Evolutionary conservation across 2,329 filamentous ascomycete species (phyloP).

Genomic region (Aschersonia sp.): DNA sequence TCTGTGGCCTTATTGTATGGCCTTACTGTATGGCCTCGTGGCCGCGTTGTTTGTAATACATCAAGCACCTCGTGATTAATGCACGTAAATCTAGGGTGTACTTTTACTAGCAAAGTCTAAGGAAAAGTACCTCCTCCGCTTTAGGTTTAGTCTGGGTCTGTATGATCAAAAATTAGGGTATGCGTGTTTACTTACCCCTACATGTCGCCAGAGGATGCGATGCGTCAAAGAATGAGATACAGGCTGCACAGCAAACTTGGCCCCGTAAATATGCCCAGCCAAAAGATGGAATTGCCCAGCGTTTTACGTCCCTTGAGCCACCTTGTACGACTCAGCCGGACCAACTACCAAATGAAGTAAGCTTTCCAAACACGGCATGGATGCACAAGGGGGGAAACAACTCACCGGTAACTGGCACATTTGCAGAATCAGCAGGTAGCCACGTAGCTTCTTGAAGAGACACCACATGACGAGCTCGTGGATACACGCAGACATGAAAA

Average conservation of each 20-base stretch:
- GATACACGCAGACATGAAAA: conserved; percentile 54
- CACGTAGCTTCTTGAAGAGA: conserved; percentile 62
- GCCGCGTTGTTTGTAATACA: too few relatives aligned
- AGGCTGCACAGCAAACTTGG: conserved; percentile 52
- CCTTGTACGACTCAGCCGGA: conserved; percentile 50
- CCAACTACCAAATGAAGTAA: conserved; percentile 26
- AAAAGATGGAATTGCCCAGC: conserved; percentile 62
- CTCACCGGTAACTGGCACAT: conserved; percentile 55
- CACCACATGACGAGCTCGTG: conserved; percentile 73
- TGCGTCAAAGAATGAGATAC: conserved; percentile 37
- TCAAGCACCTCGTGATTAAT: too few relatives aligned
- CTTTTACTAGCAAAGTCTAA: too few relatives aligned
- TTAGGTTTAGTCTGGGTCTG: too few relatives aligned
- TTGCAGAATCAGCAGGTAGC: conserved; percentile 59
- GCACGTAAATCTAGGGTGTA: too few relatives aligned
- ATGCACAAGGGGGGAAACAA: conserved; percentile 2
- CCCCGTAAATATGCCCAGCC: conserved; percentile 64
- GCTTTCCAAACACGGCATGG: background rate
- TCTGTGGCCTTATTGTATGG: too few relatives aligned
- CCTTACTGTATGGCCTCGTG: too few relatives aligned
- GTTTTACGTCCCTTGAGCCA: conserved; percentile 47
- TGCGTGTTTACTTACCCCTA: too few relatives aligned
- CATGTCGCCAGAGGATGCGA: background rate
- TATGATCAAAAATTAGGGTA: too few relatives aligned
- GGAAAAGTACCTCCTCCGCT: too few relatives aligned